Conservation (phyloP, 306 rosid genomes). For the peach (Prunus persica) region Prunus_persica_NCBIv2 NC_034011.1:4203001-4203500, state of each 20-base stretch:
- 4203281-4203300: not conserved
- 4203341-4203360: not conserved
- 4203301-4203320: not conserved
- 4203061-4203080: conserved; percentile 30
- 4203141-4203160: not conserved
- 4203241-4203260: too few species aligned
- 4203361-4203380: not conserved
- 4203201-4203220: not conserved
- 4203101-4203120: conserved; percentile 16
- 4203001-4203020: not conserved
- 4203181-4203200: not conserved
- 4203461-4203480: conserved; percentile 8
- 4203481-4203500: not conserved
- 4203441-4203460: not conserved
- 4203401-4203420: not conserved
- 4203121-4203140: not conserved
- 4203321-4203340: conserved; percentile 13
- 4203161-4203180: not conserved
- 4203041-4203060: conserved; percentile 18
- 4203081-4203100: conserved; percentile 14
- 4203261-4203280: not conserved
- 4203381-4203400: not conserved
- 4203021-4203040: not conserved
- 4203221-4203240: not conserved
- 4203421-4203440: not conserved